Percentiles rank a stretch among this genome's conserved stretches.
Conservation (phyloP, 345 rosid genomes). For the Microcos paniculata region DNA sequence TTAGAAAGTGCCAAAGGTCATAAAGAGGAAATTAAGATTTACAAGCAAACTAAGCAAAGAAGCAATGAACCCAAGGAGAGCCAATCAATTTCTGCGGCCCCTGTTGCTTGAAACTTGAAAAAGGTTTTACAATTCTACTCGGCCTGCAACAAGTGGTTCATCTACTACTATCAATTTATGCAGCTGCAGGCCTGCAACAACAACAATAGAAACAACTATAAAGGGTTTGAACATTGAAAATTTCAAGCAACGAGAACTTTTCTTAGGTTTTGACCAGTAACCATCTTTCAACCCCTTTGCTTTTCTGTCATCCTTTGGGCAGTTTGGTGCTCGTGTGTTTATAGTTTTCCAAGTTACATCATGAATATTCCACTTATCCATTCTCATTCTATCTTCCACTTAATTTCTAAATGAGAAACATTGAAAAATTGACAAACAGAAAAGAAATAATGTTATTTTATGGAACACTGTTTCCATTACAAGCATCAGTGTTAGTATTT, state of each 20-base stretch:
- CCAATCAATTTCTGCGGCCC: slow-evolving; percentile 1
- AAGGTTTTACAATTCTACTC: not conserved
- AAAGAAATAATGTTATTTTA: too few relatives aligned
- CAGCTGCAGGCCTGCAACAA: not conserved
- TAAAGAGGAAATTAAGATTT: not conserved
- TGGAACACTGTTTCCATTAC: too few relatives aligned
- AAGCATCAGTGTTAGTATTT: too few relatives aligned
- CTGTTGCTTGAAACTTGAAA: not conserved
- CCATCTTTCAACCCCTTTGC: not conserved
- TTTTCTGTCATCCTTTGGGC: not conserved
- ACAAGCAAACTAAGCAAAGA: not conserved
- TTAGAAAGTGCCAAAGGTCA: not conserved
- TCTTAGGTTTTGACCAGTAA: slow-evolving; percentile 5
- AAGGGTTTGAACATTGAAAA: not conserved
- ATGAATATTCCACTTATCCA: not conserved
- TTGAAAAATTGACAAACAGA: too few relatives aligned
- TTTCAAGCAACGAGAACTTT: not conserved
- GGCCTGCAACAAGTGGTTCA: not conserved
- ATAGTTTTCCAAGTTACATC: not conserved
- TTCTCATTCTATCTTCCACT: too few relatives aligned
- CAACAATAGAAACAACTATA: too few relatives aligned
- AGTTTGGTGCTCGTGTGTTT: not conserved
- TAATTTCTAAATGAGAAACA: too few relatives aligned
- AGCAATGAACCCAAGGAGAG: not conserved
- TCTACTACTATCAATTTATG: not conserved